phyloP scores from a whole-genome alignment of 2,329 filamentous ascomycete genomes.

The Grosmannia huntii region DNA sequence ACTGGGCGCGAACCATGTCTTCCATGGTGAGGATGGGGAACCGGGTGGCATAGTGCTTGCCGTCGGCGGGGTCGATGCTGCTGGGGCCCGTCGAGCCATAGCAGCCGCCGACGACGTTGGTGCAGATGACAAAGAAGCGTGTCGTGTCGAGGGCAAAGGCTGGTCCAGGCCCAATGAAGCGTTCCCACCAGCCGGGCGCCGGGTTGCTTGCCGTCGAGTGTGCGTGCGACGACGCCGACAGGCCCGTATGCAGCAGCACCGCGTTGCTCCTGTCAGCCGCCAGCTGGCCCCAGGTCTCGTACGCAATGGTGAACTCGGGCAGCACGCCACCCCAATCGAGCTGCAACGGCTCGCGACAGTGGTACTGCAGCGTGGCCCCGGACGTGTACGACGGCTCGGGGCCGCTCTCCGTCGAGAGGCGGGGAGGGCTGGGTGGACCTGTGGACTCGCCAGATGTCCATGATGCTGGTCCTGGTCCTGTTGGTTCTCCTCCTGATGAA shows the following conservation, averaged over 20 bases:
- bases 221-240: conserved; percentile 95
- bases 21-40: conserved; percentile 94
- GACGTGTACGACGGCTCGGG: conserved; percentile 92
- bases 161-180: conserved; percentile 86
- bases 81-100: conserved; percentile 90
- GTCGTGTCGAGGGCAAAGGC: conserved; percentile 75
- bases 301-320: conserved; percentile 78
- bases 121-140: conserved; percentile 89
- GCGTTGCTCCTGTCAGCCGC: conserved; percentile 76
- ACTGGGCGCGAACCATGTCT: conserved; percentile 96
- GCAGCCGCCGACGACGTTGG: conserved; percentile 91
- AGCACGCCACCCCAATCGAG: conserved; percentile 95
- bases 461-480: background rate
- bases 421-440: too few relatives aligned
- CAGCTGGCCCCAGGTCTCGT: conserved; percentile 80
- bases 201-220: conserved; percentile 80
- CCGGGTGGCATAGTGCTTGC: conserved; percentile 78
- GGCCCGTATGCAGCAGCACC: conserved; percentile 82
- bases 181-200: conserved; percentile 96
- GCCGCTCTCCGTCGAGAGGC: conserved; percentile 51
- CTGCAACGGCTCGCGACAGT: conserved; percentile 59
- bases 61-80: conserved; percentile 77
- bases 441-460: background rate
- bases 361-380: conserved; percentile 68
- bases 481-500: conserved; percentile 30